These are phyloP conservation scores for Ligustrum vulgare DNA, from an alignment of 257 asterid genomes.

Conservation along the genomic window DNA sequence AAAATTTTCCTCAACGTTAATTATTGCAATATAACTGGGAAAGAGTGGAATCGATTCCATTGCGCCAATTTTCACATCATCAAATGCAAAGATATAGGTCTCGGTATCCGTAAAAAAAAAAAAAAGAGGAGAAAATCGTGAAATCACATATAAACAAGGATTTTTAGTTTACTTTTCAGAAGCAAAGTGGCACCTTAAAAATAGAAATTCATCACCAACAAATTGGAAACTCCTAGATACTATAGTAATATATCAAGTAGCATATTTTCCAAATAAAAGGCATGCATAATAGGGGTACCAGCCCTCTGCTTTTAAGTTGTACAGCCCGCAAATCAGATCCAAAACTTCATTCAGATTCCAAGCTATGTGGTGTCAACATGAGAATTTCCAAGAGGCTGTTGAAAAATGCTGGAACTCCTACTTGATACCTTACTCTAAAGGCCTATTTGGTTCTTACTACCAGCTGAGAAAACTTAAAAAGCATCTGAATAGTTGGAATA, in stretches of 20 bases:
- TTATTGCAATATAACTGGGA: neutral
- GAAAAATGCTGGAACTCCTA: no score
- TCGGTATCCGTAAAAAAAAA: neutral
- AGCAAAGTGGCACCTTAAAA: neutral
- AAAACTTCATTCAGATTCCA: no score
- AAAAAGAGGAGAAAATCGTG: neutral
- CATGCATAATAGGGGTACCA: neutral
- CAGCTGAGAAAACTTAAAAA: no score
- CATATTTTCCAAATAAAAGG: constrained; percentile 1
- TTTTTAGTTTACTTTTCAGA: no score
- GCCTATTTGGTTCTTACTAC: no score
- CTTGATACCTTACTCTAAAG: no score
- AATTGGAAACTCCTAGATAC: neutral
- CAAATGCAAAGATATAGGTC: neutral
- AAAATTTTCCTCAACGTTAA: neutral
- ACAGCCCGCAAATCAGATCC: no score
- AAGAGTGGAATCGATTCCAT: neutral
- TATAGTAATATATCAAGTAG: constrained; percentile 1
- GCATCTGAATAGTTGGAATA: no score
- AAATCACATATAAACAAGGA: neutral
- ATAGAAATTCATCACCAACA: neutral
- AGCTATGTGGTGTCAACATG: no score
- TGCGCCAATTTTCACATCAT: neutral
- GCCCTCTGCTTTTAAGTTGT: no score
- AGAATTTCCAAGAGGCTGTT: no score